These are phyloP conservation scores for Kitagawia praeruptora DNA, from an alignment of 129 eudicot species.

Conservation along the genomic window DNA sequence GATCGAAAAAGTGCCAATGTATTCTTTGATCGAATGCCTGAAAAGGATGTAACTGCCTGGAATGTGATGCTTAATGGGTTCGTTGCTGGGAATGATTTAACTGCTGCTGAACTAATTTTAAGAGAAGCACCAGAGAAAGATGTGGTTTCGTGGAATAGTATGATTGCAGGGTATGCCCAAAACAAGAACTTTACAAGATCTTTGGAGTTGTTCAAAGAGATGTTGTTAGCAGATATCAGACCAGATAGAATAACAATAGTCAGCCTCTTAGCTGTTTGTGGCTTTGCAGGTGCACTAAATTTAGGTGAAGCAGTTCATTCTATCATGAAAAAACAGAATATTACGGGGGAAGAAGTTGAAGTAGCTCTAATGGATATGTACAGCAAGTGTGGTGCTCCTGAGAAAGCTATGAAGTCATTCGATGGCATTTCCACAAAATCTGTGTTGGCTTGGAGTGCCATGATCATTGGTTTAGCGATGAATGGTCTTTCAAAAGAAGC, in stretches of 20 bases:
- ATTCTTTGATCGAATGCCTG: constrained; percentile 13
- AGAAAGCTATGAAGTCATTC: constrained; percentile 20
- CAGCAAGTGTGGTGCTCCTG: constrained; percentile 26
- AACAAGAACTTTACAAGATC: constrained; percentile 18
- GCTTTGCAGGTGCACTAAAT: constrained; percentile 9
- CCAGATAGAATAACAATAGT: constrained; percentile 14
- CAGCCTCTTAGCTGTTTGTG: constrained; percentile 9
- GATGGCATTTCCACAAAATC: constrained; percentile 17
- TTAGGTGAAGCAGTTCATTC: constrained; percentile 18
- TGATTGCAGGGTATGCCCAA: constrained; percentile 28
- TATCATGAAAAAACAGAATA: constrained; percentile 14
- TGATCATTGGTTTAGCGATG: constrained; percentile 24
- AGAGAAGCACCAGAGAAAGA: constrained; percentile 18
- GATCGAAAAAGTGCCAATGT: not conserved
- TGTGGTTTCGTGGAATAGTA: constrained; percentile 28
- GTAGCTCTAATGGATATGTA: constrained; percentile 28
- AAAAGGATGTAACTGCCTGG: constrained; percentile 17
- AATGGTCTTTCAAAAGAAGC: constrained; percentile 25
- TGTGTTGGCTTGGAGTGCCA: constrained; percentile 21
- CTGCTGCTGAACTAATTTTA: constrained; percentile 7
- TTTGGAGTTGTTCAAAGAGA: constrained; percentile 16
- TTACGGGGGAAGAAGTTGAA: constrained; percentile 12
- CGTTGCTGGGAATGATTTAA: not conserved
- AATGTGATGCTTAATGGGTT: constrained; percentile 17
- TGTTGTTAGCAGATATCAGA: not conserved